Evolutionary conservation across 208 protist species (phyloP).

Genomic region (Endotrypanum monterogeii): DNA sequence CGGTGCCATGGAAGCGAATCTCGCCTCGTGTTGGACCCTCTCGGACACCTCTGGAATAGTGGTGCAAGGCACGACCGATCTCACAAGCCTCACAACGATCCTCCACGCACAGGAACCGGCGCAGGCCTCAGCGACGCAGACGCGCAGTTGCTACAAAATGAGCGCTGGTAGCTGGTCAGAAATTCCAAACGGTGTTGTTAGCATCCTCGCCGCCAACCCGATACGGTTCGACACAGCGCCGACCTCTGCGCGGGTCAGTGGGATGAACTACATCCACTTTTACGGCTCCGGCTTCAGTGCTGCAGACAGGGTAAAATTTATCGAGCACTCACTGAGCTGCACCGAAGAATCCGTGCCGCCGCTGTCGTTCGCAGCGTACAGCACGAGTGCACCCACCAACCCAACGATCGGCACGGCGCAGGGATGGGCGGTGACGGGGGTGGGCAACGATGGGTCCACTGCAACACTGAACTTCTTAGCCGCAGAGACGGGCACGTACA

Average conservation of each 20-base stretch:
- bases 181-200: conserved; percentile 52
- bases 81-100: conserved; percentile 58
- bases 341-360: conserved; percentile 60
- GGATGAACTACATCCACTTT: conserved; percentile 70
- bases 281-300: conserved; percentile 51
- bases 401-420: conserved; percentile 17
- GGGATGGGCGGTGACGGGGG: conserved; percentile 57
- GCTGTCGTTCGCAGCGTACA: conserved; percentile 51
- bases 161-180: conserved; percentile 66
- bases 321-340: conserved; percentile 64
- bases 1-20: conserved; percentile 46
- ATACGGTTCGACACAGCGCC: conserved; percentile 58
- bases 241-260: conserved; percentile 33
- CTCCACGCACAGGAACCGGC: conserved; percentile 55
- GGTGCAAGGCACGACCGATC: conserved; percentile 55
- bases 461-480: conserved; percentile 68
- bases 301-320: conserved; percentile 77
- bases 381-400: conserved; percentile 18
- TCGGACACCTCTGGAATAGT: conserved; percentile 32
- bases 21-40: conserved; percentile 78
- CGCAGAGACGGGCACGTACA: conserved; percentile 54
- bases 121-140: conserved; percentile 27
- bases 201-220: conserved; percentile 80
- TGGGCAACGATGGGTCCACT: conserved; percentile 37
- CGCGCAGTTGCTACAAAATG: conserved; percentile 72